These are phyloP conservation scores for Leptomonas seymouri DNA, from an alignment of 208 protist genomes.

Conservation along the genomic window DNA sequence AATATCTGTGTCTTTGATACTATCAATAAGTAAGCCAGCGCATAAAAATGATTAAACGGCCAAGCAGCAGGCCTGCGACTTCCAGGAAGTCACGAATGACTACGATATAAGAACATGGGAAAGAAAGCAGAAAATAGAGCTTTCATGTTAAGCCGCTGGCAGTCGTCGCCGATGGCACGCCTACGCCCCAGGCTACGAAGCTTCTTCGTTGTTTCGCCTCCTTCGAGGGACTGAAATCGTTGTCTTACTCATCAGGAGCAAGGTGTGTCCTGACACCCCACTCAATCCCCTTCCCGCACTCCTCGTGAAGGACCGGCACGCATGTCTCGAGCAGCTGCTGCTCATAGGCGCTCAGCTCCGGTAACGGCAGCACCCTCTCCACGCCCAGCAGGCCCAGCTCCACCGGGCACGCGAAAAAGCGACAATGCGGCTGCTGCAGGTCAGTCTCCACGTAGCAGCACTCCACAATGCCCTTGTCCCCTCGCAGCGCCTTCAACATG, in stretches of 20 bases:
- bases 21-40: conserved; percentile 8
- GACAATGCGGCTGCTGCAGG: conserved; percentile 42
- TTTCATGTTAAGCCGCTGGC: too few relatives aligned
- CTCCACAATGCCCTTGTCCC: conserved; percentile 74
- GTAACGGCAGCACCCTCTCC: conserved; percentile 64
- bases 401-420: conserved; percentile 84
- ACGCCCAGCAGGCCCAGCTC: conserved; percentile 82
- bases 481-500: conserved; percentile 71
- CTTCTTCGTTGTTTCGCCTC: too few relatives aligned
- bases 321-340: conserved; percentile 68
- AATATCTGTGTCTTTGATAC: conserved; percentile 6
- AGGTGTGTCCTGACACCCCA: conserved; percentile 43
- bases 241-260: conserved; percentile 13
- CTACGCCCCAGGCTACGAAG: too few relatives aligned
- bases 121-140: not conserved
- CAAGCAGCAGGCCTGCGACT: not conserved
- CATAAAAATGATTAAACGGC: too few relatives aligned
- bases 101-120: not conserved
- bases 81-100: not conserved
- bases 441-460: conserved; percentile 73
- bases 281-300: conserved; percentile 75
- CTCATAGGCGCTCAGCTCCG: conserved; percentile 63
- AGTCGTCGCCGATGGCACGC: too few relatives aligned
- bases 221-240: not conserved
- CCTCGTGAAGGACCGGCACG: conserved; percentile 74